Evolutionary conservation across 352 stramenopile genomes (phyloP), one percentile per base, ranked within the genome.

Genomic region (Phytophthora fragariaefolia): DNA sequence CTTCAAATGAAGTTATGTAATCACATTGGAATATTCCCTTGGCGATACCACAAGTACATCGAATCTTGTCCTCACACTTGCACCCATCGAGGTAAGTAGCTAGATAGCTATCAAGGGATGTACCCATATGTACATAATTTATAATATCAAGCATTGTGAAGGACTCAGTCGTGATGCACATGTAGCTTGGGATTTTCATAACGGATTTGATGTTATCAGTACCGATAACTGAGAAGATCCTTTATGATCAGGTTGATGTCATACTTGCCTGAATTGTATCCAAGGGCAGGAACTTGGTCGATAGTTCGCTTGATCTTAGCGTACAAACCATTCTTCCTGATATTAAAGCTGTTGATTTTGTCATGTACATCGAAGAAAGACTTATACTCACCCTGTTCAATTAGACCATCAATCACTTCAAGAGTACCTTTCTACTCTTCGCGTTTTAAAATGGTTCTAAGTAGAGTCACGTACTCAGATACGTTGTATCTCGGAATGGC

Each of bases 201-300:
- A 47, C 40, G 30, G 30, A 69, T 48, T 53, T 34, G 45, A 70
- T 63, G 7, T 28, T 65, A 0, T 67, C 55, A 15, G 45, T 26
- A 27, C 42, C 46, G 9, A 73, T 26, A 6, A 68, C 24, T 22
- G 55, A 17, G 15, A 42, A 20, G 34, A 42, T 20, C 6, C 15
- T 42, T 2, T 42, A 7, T 42, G 6, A 18, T 17, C 13, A 42
- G 23, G 13, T 42, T 42, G 34, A 76, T 47, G 46, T 75, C 55
- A 4, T 69, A 69, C 22, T 79, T 79, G 18, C 75, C 72, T 20
- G 72, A n/a, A 40, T 79, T 76, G 49, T 69, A 76, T 8, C 63
- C 68, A 23, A 76, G 23, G 0, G 72, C 51, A 15, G 51, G 51
- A 30, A 58, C 34, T 13, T 58, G 51, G 13, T 58, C 34, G n/a